Percentiles rank a stretch among this genome's conserved stretches.
phyloP scores from a whole-genome alignment of 1,139 yeast species.

The Geotrichum histeridarum region DNA sequence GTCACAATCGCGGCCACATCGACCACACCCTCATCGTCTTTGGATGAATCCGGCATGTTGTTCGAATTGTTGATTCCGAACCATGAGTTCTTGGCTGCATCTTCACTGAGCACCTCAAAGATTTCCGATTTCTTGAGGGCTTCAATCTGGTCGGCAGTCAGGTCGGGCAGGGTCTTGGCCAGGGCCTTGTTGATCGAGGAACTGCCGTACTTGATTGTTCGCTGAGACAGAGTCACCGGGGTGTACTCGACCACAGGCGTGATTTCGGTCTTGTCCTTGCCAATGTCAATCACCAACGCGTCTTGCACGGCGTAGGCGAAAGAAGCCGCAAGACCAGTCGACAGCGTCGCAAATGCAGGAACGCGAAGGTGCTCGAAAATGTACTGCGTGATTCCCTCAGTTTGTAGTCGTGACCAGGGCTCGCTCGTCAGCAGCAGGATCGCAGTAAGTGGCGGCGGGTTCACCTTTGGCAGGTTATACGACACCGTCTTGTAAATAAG shows the following conservation, averaged over 20 bases:
- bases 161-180: constrained; percentile 51
- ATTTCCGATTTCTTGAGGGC: constrained; percentile 68
- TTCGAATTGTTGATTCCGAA: constrained; percentile 49
- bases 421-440: constrained; percentile 59
- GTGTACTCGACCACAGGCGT: constrained; percentile 73
- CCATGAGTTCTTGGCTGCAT: constrained; percentile 55
- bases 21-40: constrained; percentile 64
- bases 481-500: constrained; percentile 45
- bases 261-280: constrained; percentile 67
- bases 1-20: constrained; percentile 91
- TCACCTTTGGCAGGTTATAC: constrained; percentile 16
- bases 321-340: constrained; percentile 63
- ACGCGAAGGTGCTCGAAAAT: constrained; percentile 69
- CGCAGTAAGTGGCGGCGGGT: constrained; percentile 38
- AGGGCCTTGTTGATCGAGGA: constrained; percentile 53
- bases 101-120: constrained; percentile 66
- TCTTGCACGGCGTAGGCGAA: constrained; percentile 64
- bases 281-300: constrained; percentile 76
- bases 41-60: constrained; percentile 39
- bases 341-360: constrained; percentile 67
- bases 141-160: constrained; percentile 58
- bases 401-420: constrained; percentile 62
- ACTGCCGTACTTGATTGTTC: constrained; percentile 58
- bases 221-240: constrained; percentile 51
- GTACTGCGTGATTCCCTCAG: constrained; percentile 68